These are phyloP conservation scores for Malassezia equina DNA, from an alignment of 1,284 basidiomycete species.

Conservation along the genomic window DNA sequence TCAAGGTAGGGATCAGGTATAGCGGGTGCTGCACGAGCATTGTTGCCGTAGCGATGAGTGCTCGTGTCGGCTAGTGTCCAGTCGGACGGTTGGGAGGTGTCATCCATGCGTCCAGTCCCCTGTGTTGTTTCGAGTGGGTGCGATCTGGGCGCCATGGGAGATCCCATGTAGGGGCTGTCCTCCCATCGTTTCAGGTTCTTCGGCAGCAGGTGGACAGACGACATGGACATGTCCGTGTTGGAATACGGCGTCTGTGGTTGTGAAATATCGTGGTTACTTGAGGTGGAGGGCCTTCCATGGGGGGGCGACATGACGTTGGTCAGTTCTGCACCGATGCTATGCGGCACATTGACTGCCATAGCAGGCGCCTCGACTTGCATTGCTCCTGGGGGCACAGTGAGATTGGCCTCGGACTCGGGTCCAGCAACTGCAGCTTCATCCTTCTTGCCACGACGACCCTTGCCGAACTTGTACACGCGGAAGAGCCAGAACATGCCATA, in stretches of 20 bases:
- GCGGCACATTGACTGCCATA: conserved; percentile 11
- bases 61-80: not conserved
- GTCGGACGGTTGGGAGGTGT: not conserved
- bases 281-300: not conserved
- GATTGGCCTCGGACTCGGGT: not conserved
- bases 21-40: not conserved
- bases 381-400: not conserved
- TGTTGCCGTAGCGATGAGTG: not conserved
- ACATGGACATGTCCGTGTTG: not conserved
- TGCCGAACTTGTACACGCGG: conserved; percentile 23
- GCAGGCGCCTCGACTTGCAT: conserved; percentile 13
- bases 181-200: not conserved
- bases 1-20: not conserved
- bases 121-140: not conserved
- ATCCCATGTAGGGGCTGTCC: not conserved
- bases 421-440: not conserved
- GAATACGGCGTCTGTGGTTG: not conserved
- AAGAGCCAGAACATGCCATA: conserved; percentile 35
- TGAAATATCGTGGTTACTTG: not conserved
- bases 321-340: conserved; percentile 2
- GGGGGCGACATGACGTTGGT: not conserved
- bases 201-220: not conserved
- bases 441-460: conserved; percentile 16
- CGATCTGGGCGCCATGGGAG: not conserved
- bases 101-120: not conserved